Percentiles rank a stretch among this genome's conserved stretches.
phyloP scores from a whole-genome alignment of 1,139 yeast species.

The Nakaseomyces nivariensis region DNA sequence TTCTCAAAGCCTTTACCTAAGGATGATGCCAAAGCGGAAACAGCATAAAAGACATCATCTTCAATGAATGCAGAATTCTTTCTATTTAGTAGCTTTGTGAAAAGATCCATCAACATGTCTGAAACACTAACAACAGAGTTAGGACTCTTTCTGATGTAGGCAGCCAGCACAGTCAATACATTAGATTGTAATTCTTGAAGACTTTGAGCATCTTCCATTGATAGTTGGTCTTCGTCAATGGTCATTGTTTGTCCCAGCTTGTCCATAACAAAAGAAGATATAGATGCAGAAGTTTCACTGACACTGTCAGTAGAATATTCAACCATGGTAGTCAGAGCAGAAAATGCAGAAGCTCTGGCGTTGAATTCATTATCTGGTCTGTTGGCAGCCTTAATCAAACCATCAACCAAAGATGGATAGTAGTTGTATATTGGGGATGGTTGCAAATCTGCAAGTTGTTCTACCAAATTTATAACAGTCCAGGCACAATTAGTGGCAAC shows the following conservation, averaged over 20 bases:
- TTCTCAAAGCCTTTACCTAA: conserved; percentile 58
- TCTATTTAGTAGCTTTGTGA: conserved; percentile 55
- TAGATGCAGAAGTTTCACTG: conserved; percentile 53
- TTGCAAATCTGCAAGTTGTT: conserved; percentile 61
- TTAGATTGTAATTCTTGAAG: conserved; percentile 86
- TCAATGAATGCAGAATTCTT: conserved; percentile 71
- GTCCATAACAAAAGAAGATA: conserved; percentile 64
- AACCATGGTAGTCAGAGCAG: conserved; percentile 78
- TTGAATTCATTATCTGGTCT: conserved; percentile 74
- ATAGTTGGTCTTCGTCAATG: conserved; percentile 43
- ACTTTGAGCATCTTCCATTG: conserved; percentile 62
- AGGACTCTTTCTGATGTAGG: conserved; percentile 77
- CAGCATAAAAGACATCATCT: conserved; percentile 87
- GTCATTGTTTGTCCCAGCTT: conserved; percentile 61
- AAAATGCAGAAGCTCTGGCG: conserved; percentile 93
- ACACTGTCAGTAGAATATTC: conserved; percentile 65
- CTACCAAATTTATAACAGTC: conserved; percentile 86
- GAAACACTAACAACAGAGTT: conserved; percentile 56
- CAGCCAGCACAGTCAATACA: conserved; percentile 76
- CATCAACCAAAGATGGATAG: conserved; percentile 59
- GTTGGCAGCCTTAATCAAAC: conserved; percentile 57
- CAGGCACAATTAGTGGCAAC: conserved; percentile 95
- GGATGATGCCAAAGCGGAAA: conserved; percentile 81
- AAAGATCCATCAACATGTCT: conserved; percentile 75
- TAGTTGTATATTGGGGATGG: conserved; percentile 65